Evolutionary conservation across 169 alveolate genomes (phyloP).

Genomic region (Blepharisma undulans): DNA sequence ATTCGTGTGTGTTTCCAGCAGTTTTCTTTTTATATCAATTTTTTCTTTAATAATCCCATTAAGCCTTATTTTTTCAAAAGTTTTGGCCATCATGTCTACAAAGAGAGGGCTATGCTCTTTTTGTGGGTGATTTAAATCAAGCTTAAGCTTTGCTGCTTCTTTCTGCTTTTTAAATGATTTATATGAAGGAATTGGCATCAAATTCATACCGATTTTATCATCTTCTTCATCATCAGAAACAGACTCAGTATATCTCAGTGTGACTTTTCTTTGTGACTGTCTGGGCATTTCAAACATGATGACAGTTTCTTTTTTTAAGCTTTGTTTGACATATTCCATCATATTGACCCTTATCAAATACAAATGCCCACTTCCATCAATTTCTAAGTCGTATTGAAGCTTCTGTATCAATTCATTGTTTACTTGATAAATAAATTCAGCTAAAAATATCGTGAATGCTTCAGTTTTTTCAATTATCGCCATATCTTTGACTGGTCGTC

Average conservation of each 20-base stretch:
- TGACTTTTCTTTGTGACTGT: not conserved
- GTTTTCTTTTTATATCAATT: not conserved
- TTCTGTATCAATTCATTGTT: not conserved
- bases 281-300: not conserved
- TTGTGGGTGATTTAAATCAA: not conserved
- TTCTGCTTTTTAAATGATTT: not conserved
- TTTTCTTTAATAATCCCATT: not conserved
- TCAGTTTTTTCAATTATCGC: not conserved
- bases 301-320: not conserved
- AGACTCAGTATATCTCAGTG: not conserved
- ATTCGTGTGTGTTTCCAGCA: not conserved
- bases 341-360: not conserved
- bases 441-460: not conserved
- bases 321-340: not conserved
- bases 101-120: not conserved
- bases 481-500: not conserved
- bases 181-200: not conserved
- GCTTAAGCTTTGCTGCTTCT: not conserved
- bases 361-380: not conserved
- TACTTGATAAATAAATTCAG: not conserved
- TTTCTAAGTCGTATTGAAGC: not conserved
- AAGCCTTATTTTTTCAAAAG: not conserved
- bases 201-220: not conserved
- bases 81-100: conserved; percentile 27
- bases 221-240: not conserved